A percentile compares a stretch with the other conserved stretches of the same genome.
These are phyloP conservation scores for Suillus lakei DNA, from an alignment of 768 basidiomycete species.

Conservation along the genomic window DNA sequence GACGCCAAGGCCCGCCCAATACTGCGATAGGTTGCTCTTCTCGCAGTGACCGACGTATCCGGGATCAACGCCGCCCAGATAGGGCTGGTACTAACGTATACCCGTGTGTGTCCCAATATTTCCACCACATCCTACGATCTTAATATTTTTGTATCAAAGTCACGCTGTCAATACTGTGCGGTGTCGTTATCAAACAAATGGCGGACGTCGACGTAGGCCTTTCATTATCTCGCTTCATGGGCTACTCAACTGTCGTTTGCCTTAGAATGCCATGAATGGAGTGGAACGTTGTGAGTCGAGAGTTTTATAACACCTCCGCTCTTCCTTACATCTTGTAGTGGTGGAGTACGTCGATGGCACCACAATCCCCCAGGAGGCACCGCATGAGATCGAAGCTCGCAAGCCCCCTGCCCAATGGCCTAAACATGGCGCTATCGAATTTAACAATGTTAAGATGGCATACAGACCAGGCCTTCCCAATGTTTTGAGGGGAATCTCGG, in stretches of 20 bases:
- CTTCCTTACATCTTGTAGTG: constrained; percentile 34
- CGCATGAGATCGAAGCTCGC: constrained; percentile 59
- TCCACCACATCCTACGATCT: constrained; percentile 24
- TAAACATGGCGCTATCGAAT: constrained; percentile 56
- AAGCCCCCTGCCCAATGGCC: constrained; percentile 72
- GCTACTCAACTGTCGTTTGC: neutral
- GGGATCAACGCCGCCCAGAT: too few relatives aligned
- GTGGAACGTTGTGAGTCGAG: constrained; percentile 56
- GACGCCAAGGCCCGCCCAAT: too few relatives aligned
- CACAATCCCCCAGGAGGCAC: constrained; percentile 62
- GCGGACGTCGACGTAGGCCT: constrained; percentile 65
- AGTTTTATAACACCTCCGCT: neutral
- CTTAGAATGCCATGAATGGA: constrained; percentile 68
- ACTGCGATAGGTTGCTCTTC: constrained; percentile 59
- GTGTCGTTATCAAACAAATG: constrained; percentile 57
- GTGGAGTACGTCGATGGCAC: constrained; percentile 57
- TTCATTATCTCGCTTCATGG: neutral
- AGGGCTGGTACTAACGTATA: constrained; percentile 75
- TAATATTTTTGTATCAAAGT: constrained; percentile 36
- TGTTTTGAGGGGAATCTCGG: constrained; percentile 67
- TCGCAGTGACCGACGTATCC: constrained; percentile 60
- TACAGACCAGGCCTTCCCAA: constrained; percentile 74
- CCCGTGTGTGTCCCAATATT: constrained; percentile 40
- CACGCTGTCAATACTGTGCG: constrained; percentile 54
- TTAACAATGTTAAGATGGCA: constrained; percentile 62